Evolutionary conservation across 2,329 filamentous ascomycete species (phyloP).

Genomic region (Eutypella sp.): DNA sequence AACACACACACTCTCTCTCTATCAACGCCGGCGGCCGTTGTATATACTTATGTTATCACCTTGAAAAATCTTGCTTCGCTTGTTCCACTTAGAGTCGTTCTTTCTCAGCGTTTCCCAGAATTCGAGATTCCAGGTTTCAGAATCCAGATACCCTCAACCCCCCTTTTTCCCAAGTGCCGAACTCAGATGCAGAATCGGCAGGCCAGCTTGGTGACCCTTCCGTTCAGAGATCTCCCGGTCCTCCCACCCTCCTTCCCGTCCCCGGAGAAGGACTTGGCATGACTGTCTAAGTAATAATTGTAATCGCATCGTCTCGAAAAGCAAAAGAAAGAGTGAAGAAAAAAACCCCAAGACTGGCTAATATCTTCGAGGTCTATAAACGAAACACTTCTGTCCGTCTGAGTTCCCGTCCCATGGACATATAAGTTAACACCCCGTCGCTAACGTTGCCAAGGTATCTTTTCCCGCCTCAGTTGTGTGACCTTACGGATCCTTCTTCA

Average conservation of each 20-base stretch:
- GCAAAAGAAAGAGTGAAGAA: background rate
- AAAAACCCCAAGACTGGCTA: too few relatives aligned
- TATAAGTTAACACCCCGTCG: background rate
- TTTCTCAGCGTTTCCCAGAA: too few relatives aligned
- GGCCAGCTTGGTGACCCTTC: background rate
- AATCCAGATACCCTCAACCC: too few relatives aligned
- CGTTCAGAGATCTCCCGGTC: background rate
- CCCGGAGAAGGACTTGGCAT: background rate
- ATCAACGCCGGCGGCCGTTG: conserved; percentile 8
- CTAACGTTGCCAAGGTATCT: background rate
- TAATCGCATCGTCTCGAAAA: background rate
- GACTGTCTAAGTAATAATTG: background rate
- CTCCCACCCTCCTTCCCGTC: background rate
- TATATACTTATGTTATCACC: too few relatives aligned
- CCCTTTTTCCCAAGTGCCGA: background rate
- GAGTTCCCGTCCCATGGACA: background rate
- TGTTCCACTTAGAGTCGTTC: conserved; percentile 4
- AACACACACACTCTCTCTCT: too few relatives aligned
- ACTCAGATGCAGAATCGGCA: background rate
- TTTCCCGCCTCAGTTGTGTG: too few relatives aligned
- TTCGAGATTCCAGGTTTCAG: too few relatives aligned
- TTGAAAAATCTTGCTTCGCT: conserved; percentile 6
- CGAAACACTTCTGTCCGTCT: background rate
- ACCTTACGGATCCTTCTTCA: background rate
- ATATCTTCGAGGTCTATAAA: background rate